phyloP scores from a whole-genome alignment of 768 basidiomycete genomes.

The Leccinum broughii region DNA sequence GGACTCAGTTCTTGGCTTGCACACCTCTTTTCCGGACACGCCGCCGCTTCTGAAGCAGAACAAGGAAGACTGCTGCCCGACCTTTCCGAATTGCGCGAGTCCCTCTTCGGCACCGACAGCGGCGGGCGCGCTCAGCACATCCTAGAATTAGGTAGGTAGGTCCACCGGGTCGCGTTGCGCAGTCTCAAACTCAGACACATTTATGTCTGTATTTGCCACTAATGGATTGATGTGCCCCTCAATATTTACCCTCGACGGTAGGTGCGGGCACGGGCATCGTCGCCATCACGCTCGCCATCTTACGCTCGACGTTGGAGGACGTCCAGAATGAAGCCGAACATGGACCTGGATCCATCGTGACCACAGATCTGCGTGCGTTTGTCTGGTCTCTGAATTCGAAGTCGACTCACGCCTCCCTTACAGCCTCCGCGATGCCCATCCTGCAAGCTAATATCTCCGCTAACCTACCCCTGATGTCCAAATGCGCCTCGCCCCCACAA shows the following conservation, averaged over 20 bases:
- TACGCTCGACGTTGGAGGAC: conserved; percentile 43
- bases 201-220: neutral
- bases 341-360: conserved; percentile 42
- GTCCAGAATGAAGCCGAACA: conserved; percentile 1
- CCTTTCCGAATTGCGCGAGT: conserved; percentile 32
- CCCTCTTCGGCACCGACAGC: conserved; percentile 41
- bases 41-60: neutral
- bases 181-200: neutral
- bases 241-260: conserved; percentile 25
- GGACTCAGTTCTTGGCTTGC: conserved; percentile 81
- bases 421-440: conserved; percentile 81
- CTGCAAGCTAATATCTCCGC: conserved; percentile 66
- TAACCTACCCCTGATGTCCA: conserved; percentile 40
- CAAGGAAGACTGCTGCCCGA: conserved; percentile 5
- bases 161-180: neutral
- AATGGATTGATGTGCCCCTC: neutral
- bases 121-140: conserved; percentile 36
- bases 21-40: conserved; percentile 27
- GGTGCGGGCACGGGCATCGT: conserved; percentile 89
- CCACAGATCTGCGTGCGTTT: conserved; percentile 73
- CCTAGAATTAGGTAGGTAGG: conserved; percentile 66
- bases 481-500: conserved; percentile 25
- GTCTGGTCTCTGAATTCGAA: neutral
- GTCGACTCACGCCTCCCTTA: neutral
- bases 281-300: conserved; percentile 59